phyloP scores from a whole-genome alignment of 2,329 filamentous ascomycete genomes.

The Blumeria graminis region DNA sequence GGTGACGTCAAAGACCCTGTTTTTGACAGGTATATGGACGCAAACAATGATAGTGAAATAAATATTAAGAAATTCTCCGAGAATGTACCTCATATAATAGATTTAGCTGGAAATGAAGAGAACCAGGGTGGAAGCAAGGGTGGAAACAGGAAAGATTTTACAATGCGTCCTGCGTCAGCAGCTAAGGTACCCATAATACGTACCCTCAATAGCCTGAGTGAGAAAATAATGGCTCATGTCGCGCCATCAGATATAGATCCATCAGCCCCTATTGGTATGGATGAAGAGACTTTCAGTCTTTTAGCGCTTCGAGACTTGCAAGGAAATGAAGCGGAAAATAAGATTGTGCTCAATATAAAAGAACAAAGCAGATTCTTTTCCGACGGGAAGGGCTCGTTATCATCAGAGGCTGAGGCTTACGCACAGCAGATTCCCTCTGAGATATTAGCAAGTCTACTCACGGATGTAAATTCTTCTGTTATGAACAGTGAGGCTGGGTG shows the following conservation, averaged over 20 bases:
- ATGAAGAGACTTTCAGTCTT: slow-evolving; percentile 50
- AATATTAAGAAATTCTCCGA: slow-evolving; percentile 31
- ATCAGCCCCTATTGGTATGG: slow-evolving; percentile 38
- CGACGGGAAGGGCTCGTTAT: slow-evolving; percentile 21
- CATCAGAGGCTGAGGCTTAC: slow-evolving; percentile 24
- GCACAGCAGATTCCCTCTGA: slow-evolving; percentile 44
- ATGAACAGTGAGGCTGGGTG: slow-evolving; percentile 26
- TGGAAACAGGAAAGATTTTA: slow-evolving; percentile 71
- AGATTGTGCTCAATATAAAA: slow-evolving; percentile 66
- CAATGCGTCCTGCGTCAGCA: slow-evolving; percentile 56
- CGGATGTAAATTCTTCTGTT: slow-evolving; percentile 27
- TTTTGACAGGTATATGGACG: slow-evolving; percentile 66
- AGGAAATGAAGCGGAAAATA: slow-evolving; percentile 46
- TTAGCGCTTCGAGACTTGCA: slow-evolving; percentile 60
- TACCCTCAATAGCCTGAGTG: slow-evolving; percentile 71
- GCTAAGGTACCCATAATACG: slow-evolving; percentile 73
- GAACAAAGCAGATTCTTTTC: slow-evolving; percentile 71
- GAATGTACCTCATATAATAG: slow-evolving; percentile 68
- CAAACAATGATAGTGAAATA: slow-evolving; percentile 34
- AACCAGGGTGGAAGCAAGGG: slow-evolving; percentile 63
- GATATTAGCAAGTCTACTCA: slow-evolving; percentile 38
- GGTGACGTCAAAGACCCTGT: slow-evolving; percentile 52
- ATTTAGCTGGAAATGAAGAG: slow-evolving; percentile 83
- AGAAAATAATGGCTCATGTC: slow-evolving; percentile 80
- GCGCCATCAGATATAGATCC: slow-evolving; percentile 51